A percentile compares a stretch with the other conserved stretches of the same genome.
Evolutionary conservation across 2,329 filamentous ascomycete genomes (phyloP).

Genomic region (Fusarium tanahbumbuense): DNA sequence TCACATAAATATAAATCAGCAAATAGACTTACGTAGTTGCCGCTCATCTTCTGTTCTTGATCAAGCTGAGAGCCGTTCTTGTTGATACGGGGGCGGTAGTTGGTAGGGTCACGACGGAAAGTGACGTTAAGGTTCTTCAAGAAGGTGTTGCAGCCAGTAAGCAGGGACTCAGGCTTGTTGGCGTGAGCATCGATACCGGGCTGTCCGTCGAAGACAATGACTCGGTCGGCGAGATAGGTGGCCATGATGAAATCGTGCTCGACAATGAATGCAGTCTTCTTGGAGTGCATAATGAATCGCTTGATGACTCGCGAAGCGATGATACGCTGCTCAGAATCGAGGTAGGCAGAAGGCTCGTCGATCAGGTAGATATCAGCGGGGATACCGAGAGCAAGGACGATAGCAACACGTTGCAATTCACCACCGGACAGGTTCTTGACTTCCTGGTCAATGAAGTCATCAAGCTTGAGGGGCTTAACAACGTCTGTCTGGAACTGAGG

Average conservation of each 20-base stretch:
- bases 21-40: conserved; percentile 83
- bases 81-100: conserved; percentile 98
- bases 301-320: conserved; percentile 98
- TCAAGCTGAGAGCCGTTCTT: conserved; percentile 95
- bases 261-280: conserved; percentile 99
- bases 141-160: conserved; percentile 97
- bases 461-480: conserved; percentile 98
- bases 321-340: conserved; percentile 99
- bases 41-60: conserved; percentile 93
- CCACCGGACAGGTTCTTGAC: conserved; percentile 99
- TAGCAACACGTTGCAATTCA: conserved; percentile 99
- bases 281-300: conserved; percentile 99
- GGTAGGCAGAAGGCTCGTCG: conserved; percentile 96
- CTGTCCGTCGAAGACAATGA: conserved; percentile 97
- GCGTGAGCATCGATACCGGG: conserved; percentile 90
- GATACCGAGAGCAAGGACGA: conserved; percentile 93
- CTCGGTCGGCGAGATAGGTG: conserved; percentile 82
- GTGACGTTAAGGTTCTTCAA: conserved; percentile 97
- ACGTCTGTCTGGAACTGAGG: conserved; percentile 99
- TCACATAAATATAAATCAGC: neutral
- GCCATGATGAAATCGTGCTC: conserved; percentile 99
- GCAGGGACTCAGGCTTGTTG: conserved; percentile 88
- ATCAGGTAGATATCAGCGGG: conserved; percentile 99
- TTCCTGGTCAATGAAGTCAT: conserved; percentile 99
- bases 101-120: conserved; percentile 97